A percentile compares a stretch with the other conserved stretches of the same genome.
Evolutionary conservation across 225 moss, liverwort and hornwort genomes (phyloP).

Genomic region (Antitrichia curtipendula): DNA sequence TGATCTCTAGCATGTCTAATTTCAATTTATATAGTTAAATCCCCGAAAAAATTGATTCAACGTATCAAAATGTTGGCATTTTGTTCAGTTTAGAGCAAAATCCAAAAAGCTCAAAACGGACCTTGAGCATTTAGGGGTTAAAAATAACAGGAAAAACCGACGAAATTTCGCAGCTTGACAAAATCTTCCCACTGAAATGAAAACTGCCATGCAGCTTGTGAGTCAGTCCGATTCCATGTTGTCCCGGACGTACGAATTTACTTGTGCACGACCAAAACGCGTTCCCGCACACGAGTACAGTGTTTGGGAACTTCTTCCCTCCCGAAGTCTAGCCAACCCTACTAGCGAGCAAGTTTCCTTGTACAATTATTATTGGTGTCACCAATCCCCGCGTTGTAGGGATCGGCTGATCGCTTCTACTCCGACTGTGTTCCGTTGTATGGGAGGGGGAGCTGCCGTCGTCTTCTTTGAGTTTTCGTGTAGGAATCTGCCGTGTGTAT

Average conservation of each 20-base stretch:
- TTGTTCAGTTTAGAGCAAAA: too few relatives aligned
- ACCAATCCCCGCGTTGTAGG: not conserved
- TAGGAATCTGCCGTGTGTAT: not conserved
- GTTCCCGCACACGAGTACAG: not conserved
- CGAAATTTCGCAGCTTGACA: not conserved
- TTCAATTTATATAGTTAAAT: too few relatives aligned
- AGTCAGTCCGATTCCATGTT: not conserved
- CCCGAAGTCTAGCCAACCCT: not conserved
- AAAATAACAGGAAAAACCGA: not conserved
- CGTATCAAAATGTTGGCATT: too few relatives aligned
- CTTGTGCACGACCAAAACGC: not conserved
- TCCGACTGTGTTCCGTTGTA: not conserved
- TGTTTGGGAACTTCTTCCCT: not conserved
- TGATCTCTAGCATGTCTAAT: too few relatives aligned
- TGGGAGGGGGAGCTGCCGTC: not conserved
- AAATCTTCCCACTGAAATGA: not conserved
- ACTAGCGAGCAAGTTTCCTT: not conserved
- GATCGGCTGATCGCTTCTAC: not conserved
- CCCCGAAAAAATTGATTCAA: too few relatives aligned
- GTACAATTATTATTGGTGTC: not conserved
- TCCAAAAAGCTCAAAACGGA: too few relatives aligned
- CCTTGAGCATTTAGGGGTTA: too few relatives aligned
- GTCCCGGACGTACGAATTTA: not conserved
- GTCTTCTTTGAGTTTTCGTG: not conserved
- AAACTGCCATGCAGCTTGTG: not conserved